Base-by-base conservation (phyloP, 2,329 filamentous ascomycete genomes). In the Talaromyces sp. region DNA sequence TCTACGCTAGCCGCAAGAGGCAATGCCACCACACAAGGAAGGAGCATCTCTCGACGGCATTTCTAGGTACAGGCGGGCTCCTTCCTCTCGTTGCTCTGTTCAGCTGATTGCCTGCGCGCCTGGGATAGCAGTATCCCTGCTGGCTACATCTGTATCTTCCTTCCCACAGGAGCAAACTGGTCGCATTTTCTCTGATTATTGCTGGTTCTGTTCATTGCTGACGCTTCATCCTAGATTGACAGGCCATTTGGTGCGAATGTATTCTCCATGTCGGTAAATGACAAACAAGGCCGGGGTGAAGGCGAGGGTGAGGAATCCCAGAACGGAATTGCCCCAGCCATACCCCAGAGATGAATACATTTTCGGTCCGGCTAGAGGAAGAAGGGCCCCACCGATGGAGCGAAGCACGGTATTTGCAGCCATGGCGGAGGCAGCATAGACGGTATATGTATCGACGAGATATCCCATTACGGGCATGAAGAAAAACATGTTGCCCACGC, bases 401-500 rank as follows among this genome's bases (percentile, higher is more conserved):
- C 82, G 73, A 21, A 84, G 73, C 11, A 85, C 78, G 0, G 81
- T 80, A 19, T 80, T 80, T 0, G 81, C 82, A 0, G 81, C 82
- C 26, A 81, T 77, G 0, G 81, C 80, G 59, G 69, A 73, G 0
- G 78, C 78, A 0, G 78, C 77, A 41, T 68, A 62, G 29, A 75
- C 75, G 3, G 73, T 71, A 14, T 76, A 77, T 61, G 78, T 79
- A 63, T 86, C 84, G 26, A 87, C 80, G 2, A 87, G 77, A 65
- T 87, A 87, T 19, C 82, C 84, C 55, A 84, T 81, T 52, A 82
- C 78, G 54, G 81, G 81, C 68, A 70, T 67, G 53, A 84, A 81
- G 52, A 65, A 65, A 17, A 62, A 55, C 58, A 84, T 84, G 10
- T 80, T 77, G 0, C 83, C 83, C 1, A 75, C 73, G 0, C 81